These are phyloP conservation scores for Fagopyrum esculentum DNA, from an alignment of 148 eudicot species.

Conservation along the genomic window DNA sequence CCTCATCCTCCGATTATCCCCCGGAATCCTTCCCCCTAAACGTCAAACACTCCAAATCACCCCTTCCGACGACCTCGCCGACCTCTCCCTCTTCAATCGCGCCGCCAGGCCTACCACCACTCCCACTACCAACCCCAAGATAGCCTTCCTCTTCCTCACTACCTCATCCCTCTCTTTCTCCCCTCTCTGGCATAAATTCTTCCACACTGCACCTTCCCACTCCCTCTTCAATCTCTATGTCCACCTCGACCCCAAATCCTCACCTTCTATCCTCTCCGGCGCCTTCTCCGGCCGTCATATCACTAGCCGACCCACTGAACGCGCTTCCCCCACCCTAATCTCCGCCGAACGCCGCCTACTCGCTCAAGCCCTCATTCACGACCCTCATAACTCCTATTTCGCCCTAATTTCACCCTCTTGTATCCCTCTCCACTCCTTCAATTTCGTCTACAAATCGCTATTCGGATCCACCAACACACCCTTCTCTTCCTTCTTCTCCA, in stretches of 20 bases:
- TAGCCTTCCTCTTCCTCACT: constrained; percentile 64
- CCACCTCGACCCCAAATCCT: constrained; percentile 43
- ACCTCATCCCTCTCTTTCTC: constrained; percentile 46
- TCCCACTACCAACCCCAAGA: constrained; percentile 34
- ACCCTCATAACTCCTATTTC: constrained; percentile 36
- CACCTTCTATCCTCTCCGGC: constrained; percentile 25
- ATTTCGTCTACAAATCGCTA: constrained; percentile 23
- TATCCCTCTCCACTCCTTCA: constrained; percentile 52
- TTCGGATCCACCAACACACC: constrained; percentile 10
- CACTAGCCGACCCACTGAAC: constrained; percentile 27
- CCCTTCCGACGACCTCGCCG: constrained; percentile 55
- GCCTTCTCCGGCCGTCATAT: constrained; percentile 33
- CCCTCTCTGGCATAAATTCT: constrained; percentile 62
- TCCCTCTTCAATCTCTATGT: constrained; percentile 46
- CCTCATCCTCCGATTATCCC: constrained; percentile 25
- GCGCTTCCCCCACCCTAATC: constrained; percentile 49
- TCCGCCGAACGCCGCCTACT: constrained; percentile 57
- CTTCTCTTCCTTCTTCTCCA: constrained; percentile 7
- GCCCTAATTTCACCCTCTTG: constrained; percentile 50
- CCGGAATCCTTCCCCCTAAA: constrained; percentile 21
- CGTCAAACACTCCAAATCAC: constrained; percentile 28
- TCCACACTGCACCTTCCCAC: constrained; percentile 18
- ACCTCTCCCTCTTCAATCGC: constrained; percentile 50
- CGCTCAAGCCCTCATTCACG: constrained; percentile 50
- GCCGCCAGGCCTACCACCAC: constrained; percentile 30